A percentile compares a stretch with the other conserved stretches of the same genome.
These are phyloP conservation scores for Melampsora americana DNA, from an alignment of 1,284 basidiomycete genomes.

Conservation along the genomic window DNA sequence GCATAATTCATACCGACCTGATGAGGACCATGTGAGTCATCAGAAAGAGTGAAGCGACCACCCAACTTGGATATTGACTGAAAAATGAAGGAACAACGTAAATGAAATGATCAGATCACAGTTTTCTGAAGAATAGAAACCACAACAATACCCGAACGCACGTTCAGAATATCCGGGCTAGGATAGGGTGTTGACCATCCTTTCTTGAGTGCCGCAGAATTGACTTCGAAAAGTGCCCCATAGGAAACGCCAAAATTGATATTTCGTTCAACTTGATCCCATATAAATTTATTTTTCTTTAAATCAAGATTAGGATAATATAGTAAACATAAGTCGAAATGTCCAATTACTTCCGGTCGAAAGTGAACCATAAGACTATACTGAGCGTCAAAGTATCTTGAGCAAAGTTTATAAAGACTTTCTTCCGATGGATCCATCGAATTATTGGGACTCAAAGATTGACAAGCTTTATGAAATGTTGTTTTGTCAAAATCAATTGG, in stretches of 20 bases:
- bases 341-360: slow-evolving; percentile 84
- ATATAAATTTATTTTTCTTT: slow-evolving; percentile 58
- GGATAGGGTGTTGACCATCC: slow-evolving; percentile 85
- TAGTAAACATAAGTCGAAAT: slow-evolving; percentile 83
- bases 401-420: slow-evolving; percentile 57
- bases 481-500: slow-evolving; percentile 87
- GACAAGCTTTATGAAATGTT: slow-evolving; percentile 59
- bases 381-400: slow-evolving; percentile 78
- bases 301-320: slow-evolving; percentile 57
- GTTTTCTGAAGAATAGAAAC: neutral
- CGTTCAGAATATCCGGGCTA: slow-evolving; percentile 69
- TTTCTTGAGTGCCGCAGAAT: slow-evolving; percentile 87
- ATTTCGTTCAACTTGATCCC: slow-evolving; percentile 71
- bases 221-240: slow-evolving; percentile 89
- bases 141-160: slow-evolving; percentile 55
- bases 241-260: slow-evolving; percentile 70
- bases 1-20: slow-evolving; percentile 84
- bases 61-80: slow-evolving; percentile 67
- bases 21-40: slow-evolving; percentile 89
- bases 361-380: slow-evolving; percentile 66
- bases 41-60: slow-evolving; percentile 80
- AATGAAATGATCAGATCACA: slow-evolving; percentile 26
- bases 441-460: slow-evolving; percentile 48
- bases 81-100: neutral
- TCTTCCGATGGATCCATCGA: slow-evolving; percentile 46